A percentile compares a stretch with the other conserved stretches of the same genome.
phyloP scores from a whole-genome alignment of 495 filamentous ascomycete genomes.

The Sordaria brevicollis region DNA sequence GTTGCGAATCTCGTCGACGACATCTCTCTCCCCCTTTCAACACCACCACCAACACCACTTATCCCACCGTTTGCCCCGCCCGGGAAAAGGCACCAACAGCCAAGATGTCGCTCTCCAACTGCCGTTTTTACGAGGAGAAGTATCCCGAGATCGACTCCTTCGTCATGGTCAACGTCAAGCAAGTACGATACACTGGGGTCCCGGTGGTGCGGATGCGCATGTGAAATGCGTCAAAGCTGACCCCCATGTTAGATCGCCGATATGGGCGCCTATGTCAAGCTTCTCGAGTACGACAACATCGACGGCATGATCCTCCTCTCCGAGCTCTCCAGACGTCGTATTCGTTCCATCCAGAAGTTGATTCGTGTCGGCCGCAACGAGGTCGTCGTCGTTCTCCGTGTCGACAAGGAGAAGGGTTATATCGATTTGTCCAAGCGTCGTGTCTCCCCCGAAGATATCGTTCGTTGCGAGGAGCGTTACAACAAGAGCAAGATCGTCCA shows the following conservation, averaged over 20 bases:
- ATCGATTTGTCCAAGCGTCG: constrained; percentile 98
- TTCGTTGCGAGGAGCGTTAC: constrained; percentile 97
- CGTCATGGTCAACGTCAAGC: constrained; percentile 97
- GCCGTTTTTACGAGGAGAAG: constrained; percentile 85
- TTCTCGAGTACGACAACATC: constrained; percentile 98
- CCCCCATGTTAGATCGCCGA: constrained; percentile 68
- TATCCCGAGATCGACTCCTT: constrained; percentile 98
- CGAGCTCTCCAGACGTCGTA: constrained; percentile 92
- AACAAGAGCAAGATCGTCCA: constrained; percentile 99
- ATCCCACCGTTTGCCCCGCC: constrained; percentile 8
- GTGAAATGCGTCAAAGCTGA: neutral
- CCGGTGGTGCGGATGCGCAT: constrained; percentile 5
- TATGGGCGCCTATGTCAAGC: constrained; percentile 99
- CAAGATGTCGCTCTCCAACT: constrained; percentile 94
- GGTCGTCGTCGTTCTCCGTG: constrained; percentile 93
- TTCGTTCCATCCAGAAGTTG: constrained; percentile 95
- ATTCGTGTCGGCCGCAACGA: constrained; percentile 97
- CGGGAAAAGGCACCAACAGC: constrained; percentile 14
- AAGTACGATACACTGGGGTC: constrained; percentile 44
- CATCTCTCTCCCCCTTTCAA: neutral
- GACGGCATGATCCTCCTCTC: constrained; percentile 98
- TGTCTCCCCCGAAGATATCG: constrained; percentile 92
- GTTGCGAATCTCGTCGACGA: neutral
- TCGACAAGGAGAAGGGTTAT: constrained; percentile 99
- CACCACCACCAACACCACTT: neutral